phyloP scores from a whole-genome alignment of 2,329 filamentous ascomycete genomes.

The Boeremia exigua region DNA sequence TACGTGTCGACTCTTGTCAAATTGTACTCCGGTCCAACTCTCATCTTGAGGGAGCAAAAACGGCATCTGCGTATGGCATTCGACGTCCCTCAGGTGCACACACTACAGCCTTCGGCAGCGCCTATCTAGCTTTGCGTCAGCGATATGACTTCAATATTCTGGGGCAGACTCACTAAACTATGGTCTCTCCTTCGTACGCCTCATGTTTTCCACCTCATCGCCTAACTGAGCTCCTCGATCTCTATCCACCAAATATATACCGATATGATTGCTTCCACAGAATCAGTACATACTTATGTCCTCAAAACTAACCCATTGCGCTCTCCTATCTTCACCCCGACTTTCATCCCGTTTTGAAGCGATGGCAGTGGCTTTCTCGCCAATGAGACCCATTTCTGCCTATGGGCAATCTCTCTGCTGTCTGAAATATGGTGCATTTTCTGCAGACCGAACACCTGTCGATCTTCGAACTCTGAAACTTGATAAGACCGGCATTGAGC shows the following conservation, averaged over 20 bases:
- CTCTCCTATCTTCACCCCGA: no score
- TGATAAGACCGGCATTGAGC: constrained; percentile 13
- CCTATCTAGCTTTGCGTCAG: neutral
- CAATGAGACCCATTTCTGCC: no score
- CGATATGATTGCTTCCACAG: neutral
- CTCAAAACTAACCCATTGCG: no score
- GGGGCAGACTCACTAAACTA: neutral
- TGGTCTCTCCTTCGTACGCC: neutral
- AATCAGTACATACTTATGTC: neutral
- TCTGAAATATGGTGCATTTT: constrained; percentile 20
- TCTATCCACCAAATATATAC: neutral
- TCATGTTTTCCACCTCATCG: neutral
- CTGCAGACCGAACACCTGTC: constrained; percentile 22
- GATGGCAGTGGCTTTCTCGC: no score
- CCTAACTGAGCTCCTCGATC: neutral
- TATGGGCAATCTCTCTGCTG: constrained; percentile 7
- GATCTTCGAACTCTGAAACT: constrained; percentile 19
- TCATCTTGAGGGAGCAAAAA: no score
- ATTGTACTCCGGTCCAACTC: no score
- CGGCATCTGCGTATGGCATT: no score
- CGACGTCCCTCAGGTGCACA: neutral
- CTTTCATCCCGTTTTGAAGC: no score
- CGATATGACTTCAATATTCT: neutral
- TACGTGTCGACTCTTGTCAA: no score
- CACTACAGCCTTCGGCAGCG: neutral